Evolutionary conservation across 176 grass and related monocot species (phyloP).

Genomic region (Eleusine coracana): DNA sequence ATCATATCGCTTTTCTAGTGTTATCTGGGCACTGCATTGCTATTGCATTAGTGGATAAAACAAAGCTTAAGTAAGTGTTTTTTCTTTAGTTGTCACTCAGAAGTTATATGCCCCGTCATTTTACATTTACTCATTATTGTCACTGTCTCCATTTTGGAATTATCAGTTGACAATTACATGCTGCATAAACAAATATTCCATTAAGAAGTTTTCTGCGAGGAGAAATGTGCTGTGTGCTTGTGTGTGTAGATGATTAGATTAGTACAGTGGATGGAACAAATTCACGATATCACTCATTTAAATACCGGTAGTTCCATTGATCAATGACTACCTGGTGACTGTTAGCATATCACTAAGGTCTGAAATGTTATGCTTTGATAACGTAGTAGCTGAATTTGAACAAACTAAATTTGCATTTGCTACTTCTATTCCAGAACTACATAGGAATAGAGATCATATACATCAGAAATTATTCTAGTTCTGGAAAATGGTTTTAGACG

Average conservation of each 20-base stretch:
- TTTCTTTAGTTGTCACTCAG: neutral
- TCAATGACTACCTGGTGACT: neutral
- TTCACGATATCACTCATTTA: neutral
- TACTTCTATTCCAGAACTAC: neutral
- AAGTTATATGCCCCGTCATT: neutral
- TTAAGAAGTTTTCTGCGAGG: neutral
- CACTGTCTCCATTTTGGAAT: slow-evolving; percentile 10
- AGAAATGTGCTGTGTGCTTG: neutral
- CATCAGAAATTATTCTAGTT: neutral
- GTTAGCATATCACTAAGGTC: neutral
- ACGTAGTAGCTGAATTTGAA: neutral
- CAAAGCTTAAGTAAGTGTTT: slow-evolving; percentile 73
- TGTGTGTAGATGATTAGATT: neutral
- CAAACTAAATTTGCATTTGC: neutral
- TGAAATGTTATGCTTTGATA: neutral
- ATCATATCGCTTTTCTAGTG: slow-evolving; percentile 82
- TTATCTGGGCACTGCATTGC: slow-evolving; percentile 82
- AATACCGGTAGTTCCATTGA: slow-evolving; percentile 15
- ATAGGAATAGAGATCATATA: neutral
- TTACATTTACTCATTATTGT: neutral
- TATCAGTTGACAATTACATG: neutral
- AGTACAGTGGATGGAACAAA: neutral
- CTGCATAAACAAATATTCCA: neutral
- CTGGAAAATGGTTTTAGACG: neutral
- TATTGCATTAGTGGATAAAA: slow-evolving; percentile 95